Evolutionary conservation across 1,284 basidiomycete species (phyloP), one percentile per base, ranked within the genome.

Genomic region (Trametes versicolor): DNA sequence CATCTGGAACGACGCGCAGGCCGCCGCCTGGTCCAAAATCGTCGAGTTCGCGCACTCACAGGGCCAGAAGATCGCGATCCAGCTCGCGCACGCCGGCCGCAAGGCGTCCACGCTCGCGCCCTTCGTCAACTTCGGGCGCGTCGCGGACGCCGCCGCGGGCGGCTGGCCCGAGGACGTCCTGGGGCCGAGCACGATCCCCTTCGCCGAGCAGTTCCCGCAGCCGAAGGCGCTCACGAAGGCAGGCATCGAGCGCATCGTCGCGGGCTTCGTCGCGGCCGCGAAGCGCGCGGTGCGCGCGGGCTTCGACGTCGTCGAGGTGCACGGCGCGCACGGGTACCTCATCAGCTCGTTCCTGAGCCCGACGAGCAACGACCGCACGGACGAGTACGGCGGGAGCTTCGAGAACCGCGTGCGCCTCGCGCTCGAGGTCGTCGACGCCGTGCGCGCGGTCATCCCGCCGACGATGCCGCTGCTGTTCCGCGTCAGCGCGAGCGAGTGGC

Each of bases 41-140:
- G 88, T 92, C 63, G 82, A 89, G 52, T 91, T 89, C 69, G 82
- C 85, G 48, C 91, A 93, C 76, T 79, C 84, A 29, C 85, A 92
- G 72, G 83, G 85, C 60, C 79, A 85, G 48, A 85, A 85, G 68
- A 86, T 93, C 29, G 93, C 88, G 4, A 83, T 95, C 54, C 93
- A 94, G 75, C 83, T 95, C 29, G 88, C 87, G 0, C 92, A 94
- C 74, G 91, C 90, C 0, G 92, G 92, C 1, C 81, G 92, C 41
- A 94, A 94, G 74, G 89, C 90, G 0, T 87, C 85, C 19, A 87
- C 84, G 0, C 80, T 83, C 60, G 83, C 88, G 2, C 87, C 88
- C 2, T 92, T 89, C 88, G 78, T 89, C 17, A 81, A 80, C 34
- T 29, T 53, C 25, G 68, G 48, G 7, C 25, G 71, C 51, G 69